A percentile compares a stretch with the other conserved stretches of the same genome.
Conservation (phyloP, 768 basidiomycete genomes). For the Lyophyllum shimeji region DNA sequence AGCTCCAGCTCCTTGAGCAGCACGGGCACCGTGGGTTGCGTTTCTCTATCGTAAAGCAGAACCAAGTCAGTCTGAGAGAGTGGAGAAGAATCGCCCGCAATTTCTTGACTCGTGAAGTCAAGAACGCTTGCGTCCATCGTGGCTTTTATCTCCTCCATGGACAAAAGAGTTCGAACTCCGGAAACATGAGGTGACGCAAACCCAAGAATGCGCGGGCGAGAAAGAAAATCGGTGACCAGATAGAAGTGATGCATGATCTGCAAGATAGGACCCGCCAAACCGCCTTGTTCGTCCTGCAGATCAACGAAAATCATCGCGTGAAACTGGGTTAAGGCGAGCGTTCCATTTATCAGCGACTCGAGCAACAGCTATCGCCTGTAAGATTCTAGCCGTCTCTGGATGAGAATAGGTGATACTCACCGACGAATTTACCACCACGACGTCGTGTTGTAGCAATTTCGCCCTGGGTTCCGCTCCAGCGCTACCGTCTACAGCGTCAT, state of each 20-base stretch:
- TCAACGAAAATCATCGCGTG: slow-evolving; percentile 42
- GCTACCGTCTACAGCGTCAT: slow-evolving; percentile 21
- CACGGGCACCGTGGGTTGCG: slow-evolving; percentile 32
- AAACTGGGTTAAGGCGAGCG: slow-evolving; percentile 42
- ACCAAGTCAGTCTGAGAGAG: slow-evolving; percentile 51
- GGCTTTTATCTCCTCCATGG: slow-evolving; percentile 37
- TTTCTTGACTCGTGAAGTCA: slow-evolving; percentile 33
- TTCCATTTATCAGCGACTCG: slow-evolving; percentile 34
- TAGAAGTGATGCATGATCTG: slow-evolving; percentile 49
- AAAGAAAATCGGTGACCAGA: slow-evolving; percentile 29
- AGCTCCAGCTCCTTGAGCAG: slow-evolving; percentile 48
- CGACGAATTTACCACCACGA: slow-evolving; percentile 39
- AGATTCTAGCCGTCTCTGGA: background rate
- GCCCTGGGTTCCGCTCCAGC: slow-evolving; percentile 25
- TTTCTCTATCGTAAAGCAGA: slow-evolving; percentile 48
- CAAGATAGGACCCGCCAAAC: slow-evolving; percentile 34
- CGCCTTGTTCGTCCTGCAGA: slow-evolving; percentile 34
- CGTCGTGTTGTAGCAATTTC: slow-evolving; percentile 27
- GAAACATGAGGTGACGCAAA: slow-evolving; percentile 28
- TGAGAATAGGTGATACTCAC: slow-evolving; percentile 25
- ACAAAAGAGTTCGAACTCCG: slow-evolving; percentile 28
- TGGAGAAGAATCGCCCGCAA: slow-evolving; percentile 30
- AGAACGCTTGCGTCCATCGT: slow-evolving; percentile 38
- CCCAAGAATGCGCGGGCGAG: slow-evolving; percentile 45
- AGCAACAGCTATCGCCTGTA: slow-evolving; percentile 34